Evolutionary conservation across 1,139 yeast genomes (phyloP).

Genomic region (Taiozyma onychis): DNA sequence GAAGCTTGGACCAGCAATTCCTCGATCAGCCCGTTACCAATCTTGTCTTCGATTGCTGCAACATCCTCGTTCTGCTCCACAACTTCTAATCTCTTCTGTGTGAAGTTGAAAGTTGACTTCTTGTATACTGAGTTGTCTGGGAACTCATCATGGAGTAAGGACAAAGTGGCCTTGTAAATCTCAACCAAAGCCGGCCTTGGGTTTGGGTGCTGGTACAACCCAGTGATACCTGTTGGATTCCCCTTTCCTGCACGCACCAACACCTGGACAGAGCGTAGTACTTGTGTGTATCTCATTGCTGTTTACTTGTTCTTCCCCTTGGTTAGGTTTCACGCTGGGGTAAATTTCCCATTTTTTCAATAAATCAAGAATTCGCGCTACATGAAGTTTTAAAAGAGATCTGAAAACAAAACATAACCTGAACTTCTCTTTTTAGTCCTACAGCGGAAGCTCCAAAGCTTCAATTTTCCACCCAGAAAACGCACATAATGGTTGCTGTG

Average conservation of each 20-base stretch:
- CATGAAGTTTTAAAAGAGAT: background rate
- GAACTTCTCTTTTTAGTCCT: background rate
- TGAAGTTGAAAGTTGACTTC: conserved; percentile 69
- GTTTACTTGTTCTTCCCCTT: background rate
- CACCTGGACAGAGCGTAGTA: conserved; percentile 43
- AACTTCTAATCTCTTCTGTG: conserved; percentile 60
- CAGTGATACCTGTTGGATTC: conserved; percentile 76
- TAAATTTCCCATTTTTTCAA: background rate
- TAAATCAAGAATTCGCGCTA: background rate
- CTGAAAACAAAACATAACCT: background rate
- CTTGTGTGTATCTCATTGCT: conserved; percentile 34
- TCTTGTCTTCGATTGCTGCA: conserved; percentile 64
- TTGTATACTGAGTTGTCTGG: conserved; percentile 72
- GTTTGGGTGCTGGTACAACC: conserved; percentile 72
- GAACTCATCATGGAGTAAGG: conserved; percentile 49
- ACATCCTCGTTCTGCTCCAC: conserved; percentile 61
- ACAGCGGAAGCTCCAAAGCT: background rate
- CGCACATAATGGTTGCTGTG: background rate
- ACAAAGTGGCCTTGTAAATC: conserved; percentile 65
- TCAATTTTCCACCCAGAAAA: background rate
- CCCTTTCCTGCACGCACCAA: conserved; percentile 65
- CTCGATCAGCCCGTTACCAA: conserved; percentile 82
- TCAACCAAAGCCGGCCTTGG: conserved; percentile 78
- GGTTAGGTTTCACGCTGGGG: background rate
- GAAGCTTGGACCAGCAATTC: conserved; percentile 79